Base-by-base conservation (phyloP, 805 yeast species). In the Suhomyces sp. region DNA sequence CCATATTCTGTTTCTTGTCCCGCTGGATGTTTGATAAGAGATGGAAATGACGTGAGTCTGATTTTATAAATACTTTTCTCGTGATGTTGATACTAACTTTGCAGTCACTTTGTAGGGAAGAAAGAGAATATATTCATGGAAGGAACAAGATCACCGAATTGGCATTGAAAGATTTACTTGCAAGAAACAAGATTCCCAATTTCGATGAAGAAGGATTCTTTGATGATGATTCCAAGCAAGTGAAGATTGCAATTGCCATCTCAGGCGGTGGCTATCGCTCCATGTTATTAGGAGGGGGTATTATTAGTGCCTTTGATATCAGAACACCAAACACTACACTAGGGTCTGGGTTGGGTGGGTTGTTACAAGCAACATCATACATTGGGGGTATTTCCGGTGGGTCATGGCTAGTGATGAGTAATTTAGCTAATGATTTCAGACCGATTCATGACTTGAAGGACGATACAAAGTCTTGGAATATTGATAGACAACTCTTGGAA, bases 331-430 rank as follows among this genome's bases (percentile, higher is more conserved):
- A 14, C 11, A 16, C 18, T n/a, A 20, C 25, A 14, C 16, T 8
- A n/a, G 57, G 5, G 27, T 53, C 4, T 33, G 44, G 54, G 21
- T 42, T 77, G 12, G 75, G 75, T 15, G 83, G 83, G 0, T 36
- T 81, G 8, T 54, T 76, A 14, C 85, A 81, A 46, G 59, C 75
- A 6, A 40, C 78, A 0, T 60, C 73, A 11, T 81, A 82, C 50
- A 62, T 82, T 8, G 72, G 77, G 0, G 88, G 88, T 0, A 70
- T 80, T 1, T 79, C 87, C 3, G 88, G 88, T 1, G 90, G 88
- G 0, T 72, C 82, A 29, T 82, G 90, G 88, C 56, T 79, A 6
- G 74, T 82, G 2, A 72, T 81, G 56, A 63, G 63, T 36, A 60
- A 56, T 31, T 57, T 55, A 18, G 50, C 62, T 1, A 57, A 60